Percentiles rank a stretch among this genome's conserved stretches.
Conservation (phyloP, 768 basidiomycete genomes). For the Suillus paluster region DNA sequence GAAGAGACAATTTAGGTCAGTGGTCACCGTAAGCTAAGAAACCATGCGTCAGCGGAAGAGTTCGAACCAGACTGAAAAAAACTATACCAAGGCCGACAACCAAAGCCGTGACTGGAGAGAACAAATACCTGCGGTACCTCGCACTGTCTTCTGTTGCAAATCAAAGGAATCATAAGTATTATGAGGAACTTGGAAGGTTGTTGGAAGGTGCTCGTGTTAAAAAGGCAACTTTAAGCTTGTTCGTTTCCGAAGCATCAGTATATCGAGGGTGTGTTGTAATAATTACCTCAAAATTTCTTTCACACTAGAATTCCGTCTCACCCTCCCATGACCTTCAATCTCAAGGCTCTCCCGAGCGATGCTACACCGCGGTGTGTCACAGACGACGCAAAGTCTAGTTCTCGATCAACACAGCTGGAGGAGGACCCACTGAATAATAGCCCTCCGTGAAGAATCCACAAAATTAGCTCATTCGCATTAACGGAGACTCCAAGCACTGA, state of each 20-base stretch:
- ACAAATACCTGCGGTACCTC: background rate
- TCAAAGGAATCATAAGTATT: background rate
- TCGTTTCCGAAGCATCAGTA: background rate
- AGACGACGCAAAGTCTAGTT: background rate
- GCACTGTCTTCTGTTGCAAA: background rate
- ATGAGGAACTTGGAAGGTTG: background rate
- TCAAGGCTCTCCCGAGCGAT: background rate
- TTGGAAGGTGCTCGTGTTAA: background rate
- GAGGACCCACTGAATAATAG: background rate
- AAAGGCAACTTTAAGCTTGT: constrained; percentile 1
- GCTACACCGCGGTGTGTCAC: background rate
- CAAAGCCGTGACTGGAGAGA: too few species aligned
- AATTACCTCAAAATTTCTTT: background rate
- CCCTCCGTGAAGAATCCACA: too few species aligned
- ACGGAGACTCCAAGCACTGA: too few species aligned
- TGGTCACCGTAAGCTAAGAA: background rate
- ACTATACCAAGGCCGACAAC: background rate
- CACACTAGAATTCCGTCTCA: background rate
- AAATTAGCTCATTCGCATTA: background rate
- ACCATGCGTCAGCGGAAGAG: background rate
- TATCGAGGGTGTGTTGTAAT: too few species aligned
- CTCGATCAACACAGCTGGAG: background rate
- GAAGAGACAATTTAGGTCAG: background rate
- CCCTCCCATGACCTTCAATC: background rate
- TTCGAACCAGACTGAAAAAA: background rate